These are phyloP conservation scores for Colletotrichum sp. DNA, from an alignment of 2,329 filamentous ascomycete genomes.

Conservation along the genomic window DNA sequence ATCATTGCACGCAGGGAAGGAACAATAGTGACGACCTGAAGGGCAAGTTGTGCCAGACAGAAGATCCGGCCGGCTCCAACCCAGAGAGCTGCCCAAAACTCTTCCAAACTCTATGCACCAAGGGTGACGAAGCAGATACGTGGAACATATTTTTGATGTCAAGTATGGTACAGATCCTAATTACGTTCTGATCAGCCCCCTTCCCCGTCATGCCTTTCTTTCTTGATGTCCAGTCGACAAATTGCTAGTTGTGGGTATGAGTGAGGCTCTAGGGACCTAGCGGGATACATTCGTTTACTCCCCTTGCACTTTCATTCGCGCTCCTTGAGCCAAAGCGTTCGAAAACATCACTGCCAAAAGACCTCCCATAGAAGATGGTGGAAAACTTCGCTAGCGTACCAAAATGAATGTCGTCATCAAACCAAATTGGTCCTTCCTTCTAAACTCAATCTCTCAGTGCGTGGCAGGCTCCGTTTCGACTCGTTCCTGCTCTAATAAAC, in stretches of 20 bases:
- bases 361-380: neutral
- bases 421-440: neutral
- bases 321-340: neutral
- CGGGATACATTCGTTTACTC: neutral
- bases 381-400: neutral
- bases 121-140: neutral
- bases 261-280: neutral
- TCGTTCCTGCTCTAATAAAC: slow-evolving; percentile 27
- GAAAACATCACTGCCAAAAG: neutral
- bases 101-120: neutral
- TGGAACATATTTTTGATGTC: neutral
- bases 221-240: neutral
- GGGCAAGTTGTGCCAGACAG: neutral
- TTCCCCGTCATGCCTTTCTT: neutral
- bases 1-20: neutral
- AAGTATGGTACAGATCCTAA: neutral
- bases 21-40: neutral
- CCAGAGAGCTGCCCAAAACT: neutral
- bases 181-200: neutral
- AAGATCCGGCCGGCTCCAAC: neutral
- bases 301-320: neutral
- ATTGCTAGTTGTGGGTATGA: neutral
- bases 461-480: neutral
- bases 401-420: neutral
- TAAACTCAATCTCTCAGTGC: neutral